Evolutionary conservation across 2,329 filamentous ascomycete genomes (phyloP), one percentile per base, ranked within the genome.

Genomic region (Pestalotiopsis sp.): DNA sequence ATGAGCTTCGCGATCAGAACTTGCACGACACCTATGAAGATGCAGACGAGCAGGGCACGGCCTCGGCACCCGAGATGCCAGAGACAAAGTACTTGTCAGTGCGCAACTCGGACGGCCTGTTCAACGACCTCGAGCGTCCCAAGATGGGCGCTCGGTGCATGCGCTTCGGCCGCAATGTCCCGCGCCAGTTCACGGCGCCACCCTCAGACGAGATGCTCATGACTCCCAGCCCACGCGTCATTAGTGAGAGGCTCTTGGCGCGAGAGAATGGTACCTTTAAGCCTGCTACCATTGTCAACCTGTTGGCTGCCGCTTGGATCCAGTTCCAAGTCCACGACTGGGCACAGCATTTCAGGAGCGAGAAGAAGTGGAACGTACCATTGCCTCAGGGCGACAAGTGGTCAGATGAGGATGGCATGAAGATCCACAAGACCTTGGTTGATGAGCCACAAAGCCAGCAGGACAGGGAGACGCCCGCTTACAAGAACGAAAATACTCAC

Each of bases 281-380:
- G 27, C 82, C 82, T 3, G 83, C 83, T 0, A 84, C 81, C 0
- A 82, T 77, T 1, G 67, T 85, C 68, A 85, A 85, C 67, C 70
- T 85, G 52, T 74, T 85, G 6, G 83, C 83, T 2, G 83, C 83
- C 14, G 83, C 83, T 1, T 85, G 83, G 82, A 84, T 85, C n/a
- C 83, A 85, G 70, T 84, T 85, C 66, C 82, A 84, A 67, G 80
- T 80, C 0, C 83, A 84, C 67, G 82, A 83, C 68, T 83, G 81
- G 81, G 65, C 65, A 27, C 56, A 66, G n/a, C 65, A 60, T 36
- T 60, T 59, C n/a, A 14, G 65, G n/a, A 66, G 56, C 38, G 58
- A 79, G 59, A 74, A 79, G 52, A 75, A 70, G 27, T 77, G 76
- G 66, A 70, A 78, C 12, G 72, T 83, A n/a, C 77, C 78, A 1